These are phyloP conservation scores for Rhodotorula sp. DNA, from an alignment of 1,284 basidiomycete genomes.

Conservation along the genomic window DNA sequence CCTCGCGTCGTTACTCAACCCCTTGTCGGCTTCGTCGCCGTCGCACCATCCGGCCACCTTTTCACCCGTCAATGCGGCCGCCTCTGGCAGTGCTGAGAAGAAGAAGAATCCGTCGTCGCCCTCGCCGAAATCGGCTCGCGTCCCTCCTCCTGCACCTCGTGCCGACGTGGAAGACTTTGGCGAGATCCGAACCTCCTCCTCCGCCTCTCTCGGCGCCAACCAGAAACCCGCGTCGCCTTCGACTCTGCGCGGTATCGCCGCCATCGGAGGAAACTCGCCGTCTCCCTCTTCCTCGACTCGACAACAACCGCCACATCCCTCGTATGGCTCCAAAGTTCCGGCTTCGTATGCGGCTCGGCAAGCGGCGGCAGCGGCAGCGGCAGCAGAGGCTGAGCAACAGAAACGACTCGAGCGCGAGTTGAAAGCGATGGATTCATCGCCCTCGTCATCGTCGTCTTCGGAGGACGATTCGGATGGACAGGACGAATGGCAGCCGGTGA, in stretches of 20 bases:
- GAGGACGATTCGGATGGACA: not conserved
- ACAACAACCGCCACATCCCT: not conserved
- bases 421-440: conserved; percentile 1
- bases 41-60: not conserved
- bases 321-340: conserved; percentile 3
- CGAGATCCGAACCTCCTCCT: not conserved
- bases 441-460: not conserved
- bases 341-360: not conserved
- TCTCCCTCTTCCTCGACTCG: not conserved
- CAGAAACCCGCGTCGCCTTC: not conserved
- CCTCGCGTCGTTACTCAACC: conserved; percentile 20
- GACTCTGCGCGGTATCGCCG: not conserved
- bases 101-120: not conserved
- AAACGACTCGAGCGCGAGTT: not conserved
- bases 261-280: not conserved
- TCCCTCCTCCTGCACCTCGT: not conserved
- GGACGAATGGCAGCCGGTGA: not conserved
- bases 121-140: not conserved
- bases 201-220: not conserved
- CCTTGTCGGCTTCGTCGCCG: conserved; percentile 8
- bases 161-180: conserved; percentile 26
- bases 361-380: not conserved
- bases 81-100: too few species aligned
- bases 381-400: not conserved
- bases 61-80: too few species aligned